Conservation (phyloP, 176 grass and related monocot species). For the Bonia amplexicaulis region DNA sequence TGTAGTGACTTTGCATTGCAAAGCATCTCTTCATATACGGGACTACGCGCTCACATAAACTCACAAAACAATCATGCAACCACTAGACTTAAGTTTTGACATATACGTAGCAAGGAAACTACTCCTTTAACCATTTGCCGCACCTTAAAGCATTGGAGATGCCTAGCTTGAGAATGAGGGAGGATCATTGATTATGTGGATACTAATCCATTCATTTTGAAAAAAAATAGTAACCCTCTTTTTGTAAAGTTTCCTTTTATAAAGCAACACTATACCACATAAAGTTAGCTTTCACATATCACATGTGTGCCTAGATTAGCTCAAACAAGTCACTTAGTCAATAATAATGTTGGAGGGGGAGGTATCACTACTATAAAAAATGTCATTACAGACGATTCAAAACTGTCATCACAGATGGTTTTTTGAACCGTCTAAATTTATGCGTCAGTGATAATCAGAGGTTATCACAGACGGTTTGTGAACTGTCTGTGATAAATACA, state of each 20-base stretch:
- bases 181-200: neutral
- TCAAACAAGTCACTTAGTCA: conserved; percentile 17
- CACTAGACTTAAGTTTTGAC: neutral
- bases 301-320: neutral
- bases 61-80: neutral
- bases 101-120: neutral
- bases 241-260: conserved; percentile 14
- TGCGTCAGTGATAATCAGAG: no score
- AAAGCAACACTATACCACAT: neutral
- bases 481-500: no score
- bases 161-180: conserved; percentile 5
- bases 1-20: neutral
- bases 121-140: neutral
- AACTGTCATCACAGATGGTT: no score
- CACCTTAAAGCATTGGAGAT: neutral
- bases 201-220: conserved; percentile 4
- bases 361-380: neutral
- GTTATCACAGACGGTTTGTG: no score
- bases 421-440: no score
- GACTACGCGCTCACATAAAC: neutral
- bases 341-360: conserved; percentile 18
- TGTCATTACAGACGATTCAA: no score
- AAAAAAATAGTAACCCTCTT: neutral
- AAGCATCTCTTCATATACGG: neutral
- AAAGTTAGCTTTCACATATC: neutral